Base-by-base conservation (phyloP, 495 filamentous ascomycete genomes). In the Hyaloscypha hepaticicola region DNA sequence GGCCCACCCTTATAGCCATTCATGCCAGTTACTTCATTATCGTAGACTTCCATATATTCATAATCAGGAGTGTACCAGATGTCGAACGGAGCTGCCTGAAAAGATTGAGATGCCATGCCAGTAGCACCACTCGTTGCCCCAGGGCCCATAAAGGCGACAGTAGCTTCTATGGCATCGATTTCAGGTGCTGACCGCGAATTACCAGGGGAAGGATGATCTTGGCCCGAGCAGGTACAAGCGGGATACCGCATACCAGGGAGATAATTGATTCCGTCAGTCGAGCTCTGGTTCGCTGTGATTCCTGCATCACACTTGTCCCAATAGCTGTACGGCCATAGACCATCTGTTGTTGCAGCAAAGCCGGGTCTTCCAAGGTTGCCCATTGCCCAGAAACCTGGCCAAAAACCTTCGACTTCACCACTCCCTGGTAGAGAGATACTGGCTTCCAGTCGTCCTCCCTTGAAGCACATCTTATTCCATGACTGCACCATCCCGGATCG, bases 311-410 rank as follows among this genome's bases (percentile, higher is more conserved):
- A 93, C 33, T 80, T 74, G 66, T 92, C 82, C 55, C 85, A 76
- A 71, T 93, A 92, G 69, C 87, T 90, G 76, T 91, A 92, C 2
- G 90, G 90, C 90, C 88, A 91, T 71, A 89, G 77, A n/a, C 88
- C 88, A 62, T 91, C 88, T 3, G 88, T 90, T 0, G 85, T 87
- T 14, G 86, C 82, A 28, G 85, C 83, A 75, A 89, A 88, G 8
- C 88, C 88, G 31, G 88, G 86, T 60, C 88, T 82, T 49, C 83
- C 88, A 4, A 91, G 78, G 64, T 91, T 91, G 0, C 88, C 88
- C 88, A 90, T 90, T 0, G 89, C 82, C 90, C 90, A 93, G 75
- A 91, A 90, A 68, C 89, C 90, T 60, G 89, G 89, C 90, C 90
- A 92, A 73, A 91, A 88, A 22, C 90, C 88, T 28, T 85, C 77